phyloP scores from a whole-genome alignment of 345 rosid genomes.

The Theobroma cacao region DNA sequence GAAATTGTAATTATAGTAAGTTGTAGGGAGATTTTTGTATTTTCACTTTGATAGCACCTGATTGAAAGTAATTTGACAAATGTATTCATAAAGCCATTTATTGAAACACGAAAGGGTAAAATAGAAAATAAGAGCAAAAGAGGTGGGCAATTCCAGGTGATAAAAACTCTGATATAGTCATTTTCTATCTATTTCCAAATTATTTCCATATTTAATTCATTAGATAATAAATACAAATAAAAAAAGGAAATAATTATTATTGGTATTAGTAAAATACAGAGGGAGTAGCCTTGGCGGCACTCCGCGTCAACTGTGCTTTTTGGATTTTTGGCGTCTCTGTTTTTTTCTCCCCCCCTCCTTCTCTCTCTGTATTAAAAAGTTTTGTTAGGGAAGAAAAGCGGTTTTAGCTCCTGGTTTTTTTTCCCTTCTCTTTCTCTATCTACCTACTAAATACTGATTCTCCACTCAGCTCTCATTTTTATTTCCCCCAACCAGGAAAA shows the following conservation, averaged over 20 bases:
- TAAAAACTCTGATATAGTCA: neutral
- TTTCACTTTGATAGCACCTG: neutral
- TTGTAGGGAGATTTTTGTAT: no score
- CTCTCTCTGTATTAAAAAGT: neutral
- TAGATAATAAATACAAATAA: neutral
- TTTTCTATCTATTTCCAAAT: no score
- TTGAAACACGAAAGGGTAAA: neutral
- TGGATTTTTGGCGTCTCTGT: constrained; percentile 18
- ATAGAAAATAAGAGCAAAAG: neutral
- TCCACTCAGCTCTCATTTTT: neutral
- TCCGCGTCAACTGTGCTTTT: constrained; percentile 42
- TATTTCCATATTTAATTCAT: no score
- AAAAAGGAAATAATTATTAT: neutral
- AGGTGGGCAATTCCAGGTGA: neutral
- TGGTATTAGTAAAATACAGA: neutral
- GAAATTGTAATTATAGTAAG: no score
- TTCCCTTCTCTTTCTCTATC: neutral
- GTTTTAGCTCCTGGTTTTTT: neutral
- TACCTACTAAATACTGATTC: constrained; percentile 5
- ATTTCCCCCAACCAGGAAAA: neutral
- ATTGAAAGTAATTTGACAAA: neutral
- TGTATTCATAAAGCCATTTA: neutral
- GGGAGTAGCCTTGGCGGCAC: constrained; percentile 41
- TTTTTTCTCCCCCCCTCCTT: neutral
- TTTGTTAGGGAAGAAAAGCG: neutral